Base-by-base conservation (phyloP, 495 filamentous ascomycete species). In the Daldinia caldariorum region DNA sequence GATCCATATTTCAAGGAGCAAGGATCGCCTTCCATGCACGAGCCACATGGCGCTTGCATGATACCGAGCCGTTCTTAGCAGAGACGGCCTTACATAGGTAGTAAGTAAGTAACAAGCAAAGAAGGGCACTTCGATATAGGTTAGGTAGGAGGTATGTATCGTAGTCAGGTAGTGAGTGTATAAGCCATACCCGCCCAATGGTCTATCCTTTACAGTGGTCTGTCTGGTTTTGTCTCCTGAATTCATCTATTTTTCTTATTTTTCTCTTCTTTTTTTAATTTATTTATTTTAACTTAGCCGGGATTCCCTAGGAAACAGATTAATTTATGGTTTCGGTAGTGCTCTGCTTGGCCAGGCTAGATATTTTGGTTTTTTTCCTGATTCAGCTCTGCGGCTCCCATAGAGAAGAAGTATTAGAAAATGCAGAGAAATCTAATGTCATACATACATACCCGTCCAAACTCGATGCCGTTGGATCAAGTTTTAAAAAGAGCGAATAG, bases 1-100 rank as follows among this genome's bases (percentile, higher is more conserved):
- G 43, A 47, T 47, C 43, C 43, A 47, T 47, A 47, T 71, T 67
- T 64, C 69, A 72, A 61, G 57, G 53, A 55, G 66, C 66, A 70
- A 70, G 61, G 70, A 73, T 73, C 61, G 50, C 53, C 62, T 8
- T 29, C 31, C 38, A 43, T 43, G 38, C 56, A 59, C 38, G 56
- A 73, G 70, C 70, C 70, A 73, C 70, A 73, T 73, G 70, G 70
- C 66, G 61, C 59, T 55, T 70, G 70, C 62, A 66, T 66, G 56
- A 26, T 54, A 61, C 51, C 58, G 64, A 61, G 57, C 58, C 37
- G 45, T 53, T 32, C 35, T 63, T 63, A 63, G 61, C 51, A 37
- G 13, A 34, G 3, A 18, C 14, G 39, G 37, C 37, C 37, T 39
- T 39, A n/a, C n/a, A n/a, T n/a, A n/a, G n/a, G n/a, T n/a, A n/a